Percentiles rank a stretch among this genome's conserved stretches.
These are phyloP conservation scores for Trametes elegans DNA, from an alignment of 768 basidiomycete genomes.

Conservation along the genomic window DNA sequence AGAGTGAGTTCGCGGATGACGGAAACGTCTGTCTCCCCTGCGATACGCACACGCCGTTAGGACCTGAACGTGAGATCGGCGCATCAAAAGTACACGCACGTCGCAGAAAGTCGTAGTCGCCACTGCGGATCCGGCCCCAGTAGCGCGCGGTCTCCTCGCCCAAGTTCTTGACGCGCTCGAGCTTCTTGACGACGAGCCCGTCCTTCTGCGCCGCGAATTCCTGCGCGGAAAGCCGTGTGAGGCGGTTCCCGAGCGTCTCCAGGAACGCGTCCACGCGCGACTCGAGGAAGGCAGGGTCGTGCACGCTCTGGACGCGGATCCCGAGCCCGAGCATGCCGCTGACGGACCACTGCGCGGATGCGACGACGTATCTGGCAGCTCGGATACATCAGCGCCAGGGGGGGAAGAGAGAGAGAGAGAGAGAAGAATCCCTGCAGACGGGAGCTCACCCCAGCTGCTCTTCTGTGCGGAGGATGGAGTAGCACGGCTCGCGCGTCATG, in stretches of 20 bases:
- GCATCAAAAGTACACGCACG: conserved; percentile 16
- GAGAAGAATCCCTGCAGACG: not conserved
- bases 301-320: conserved; percentile 27
- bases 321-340: conserved; percentile 23
- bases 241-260: conserved; percentile 11
- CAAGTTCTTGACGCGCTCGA: conserved; percentile 27
- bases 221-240: conserved; percentile 14
- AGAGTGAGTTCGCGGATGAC: conserved; percentile 16
- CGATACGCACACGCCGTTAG: not conserved
- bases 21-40: conserved; percentile 23
- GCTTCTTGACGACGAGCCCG: conserved; percentile 24
- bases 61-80: not conserved
- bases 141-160: conserved; percentile 25
- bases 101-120: conserved; percentile 26
- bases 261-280: conserved; percentile 28
- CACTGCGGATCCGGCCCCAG: conserved; percentile 24
- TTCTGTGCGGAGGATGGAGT: conserved; percentile 49
- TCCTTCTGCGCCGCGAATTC: conserved; percentile 21
- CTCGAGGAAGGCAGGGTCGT: conserved; percentile 24
- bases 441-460: conserved; percentile 47
- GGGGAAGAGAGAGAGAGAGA: no score
- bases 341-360: conserved; percentile 10
- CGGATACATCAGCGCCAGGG: not conserved
- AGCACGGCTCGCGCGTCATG: conserved; percentile 45
- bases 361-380: conserved; percentile 25